Evolutionary conservation across 225 moss, liverwort and hornwort genomes (phyloP).

Genomic region (Bryoerythrophyllum caledonicum): DNA sequence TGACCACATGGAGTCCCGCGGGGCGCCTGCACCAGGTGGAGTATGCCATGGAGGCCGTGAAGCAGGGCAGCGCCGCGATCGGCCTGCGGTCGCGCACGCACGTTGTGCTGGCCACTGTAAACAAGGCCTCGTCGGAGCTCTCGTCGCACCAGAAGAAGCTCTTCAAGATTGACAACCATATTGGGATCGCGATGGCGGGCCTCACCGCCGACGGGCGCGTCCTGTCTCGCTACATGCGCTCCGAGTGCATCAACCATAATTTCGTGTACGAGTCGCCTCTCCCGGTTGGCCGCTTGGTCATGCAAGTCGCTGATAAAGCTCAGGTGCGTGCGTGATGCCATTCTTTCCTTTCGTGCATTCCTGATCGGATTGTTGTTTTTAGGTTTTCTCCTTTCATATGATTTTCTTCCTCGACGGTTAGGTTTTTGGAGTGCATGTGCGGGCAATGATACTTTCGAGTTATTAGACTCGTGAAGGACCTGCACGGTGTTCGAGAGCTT

Average conservation of each 20-base stretch:
- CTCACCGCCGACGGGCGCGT: constrained; percentile 90
- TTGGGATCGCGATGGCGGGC: constrained; percentile 94
- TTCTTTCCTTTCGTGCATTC: neutral
- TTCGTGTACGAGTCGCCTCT: constrained; percentile 89
- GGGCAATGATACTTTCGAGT: neutral
- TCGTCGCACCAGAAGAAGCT: constrained; percentile 86
- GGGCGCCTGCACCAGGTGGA: constrained; percentile 97
- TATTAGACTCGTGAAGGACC: neutral
- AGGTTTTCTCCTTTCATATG: constrained; percentile 2
- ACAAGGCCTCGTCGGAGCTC: constrained; percentile 81
- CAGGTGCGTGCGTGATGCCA: constrained; percentile 51
- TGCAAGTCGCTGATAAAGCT: constrained; percentile 93
- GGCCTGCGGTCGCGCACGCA: constrained; percentile 84
- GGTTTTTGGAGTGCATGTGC: constrained; percentile 15
- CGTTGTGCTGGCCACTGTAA: constrained; percentile 87
- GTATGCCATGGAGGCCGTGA: constrained; percentile 99
- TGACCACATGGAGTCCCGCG: constrained; percentile 97
- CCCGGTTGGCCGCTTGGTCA: constrained; percentile 82
- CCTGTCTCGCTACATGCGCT: constrained; percentile 81
- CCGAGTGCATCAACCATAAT: constrained; percentile 87
- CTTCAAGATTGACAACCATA: constrained; percentile 89
- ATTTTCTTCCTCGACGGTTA: constrained; percentile 13
- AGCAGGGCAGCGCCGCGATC: constrained; percentile 94
- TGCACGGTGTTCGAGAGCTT: neutral
- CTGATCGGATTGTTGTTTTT: constrained; percentile 9